Percentiles rank a stretch among this genome's conserved stretches.
Conservation (phyloP, 768 basidiomycete genomes). For the Termitomyces sp. region DNA sequence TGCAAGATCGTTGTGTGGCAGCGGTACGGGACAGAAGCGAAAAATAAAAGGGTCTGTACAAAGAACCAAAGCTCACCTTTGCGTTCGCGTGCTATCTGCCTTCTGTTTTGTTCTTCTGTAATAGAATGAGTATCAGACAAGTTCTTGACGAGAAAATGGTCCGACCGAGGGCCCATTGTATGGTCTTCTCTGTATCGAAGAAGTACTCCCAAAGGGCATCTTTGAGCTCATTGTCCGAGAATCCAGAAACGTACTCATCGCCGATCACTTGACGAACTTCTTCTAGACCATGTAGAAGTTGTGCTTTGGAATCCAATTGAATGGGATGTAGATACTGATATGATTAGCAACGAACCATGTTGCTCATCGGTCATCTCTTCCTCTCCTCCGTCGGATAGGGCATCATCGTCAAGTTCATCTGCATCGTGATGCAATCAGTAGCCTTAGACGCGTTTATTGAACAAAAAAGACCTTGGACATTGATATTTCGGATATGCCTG, state of each 20-base stretch:
- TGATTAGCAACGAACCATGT: conserved; percentile 46
- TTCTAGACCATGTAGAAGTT: conserved; percentile 70
- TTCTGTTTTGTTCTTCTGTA: conserved; percentile 68
- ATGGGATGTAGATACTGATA: neutral
- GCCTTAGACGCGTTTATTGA: neutral
- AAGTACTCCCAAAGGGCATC: conserved; percentile 85
- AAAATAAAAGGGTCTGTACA: conserved; percentile 16
- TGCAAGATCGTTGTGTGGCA: conserved; percentile 13
- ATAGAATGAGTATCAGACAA: conserved; percentile 10
- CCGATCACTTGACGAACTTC: conserved; percentile 69
- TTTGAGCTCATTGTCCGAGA: conserved; percentile 73
- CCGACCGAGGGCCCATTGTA: conserved; percentile 74
- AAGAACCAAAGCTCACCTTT: conserved; percentile 69
- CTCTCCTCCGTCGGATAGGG: conserved; percentile 72
- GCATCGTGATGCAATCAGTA: conserved; percentile 5
- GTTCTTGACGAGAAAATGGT: conserved; percentile 3
- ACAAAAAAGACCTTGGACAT: conserved; percentile 57
- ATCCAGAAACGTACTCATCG: conserved; percentile 54
- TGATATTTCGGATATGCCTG: conserved; percentile 81
- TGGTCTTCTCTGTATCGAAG: conserved; percentile 77
- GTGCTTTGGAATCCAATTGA: conserved; percentile 33
- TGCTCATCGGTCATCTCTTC: conserved; percentile 82
- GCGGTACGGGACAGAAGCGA: conserved; percentile 23
- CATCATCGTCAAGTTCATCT: conserved; percentile 88
- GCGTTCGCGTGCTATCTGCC: conserved; percentile 62